phyloP scores from a whole-genome alignment of 331 rosid genomes.

The Prunus yedoensis region DNA sequence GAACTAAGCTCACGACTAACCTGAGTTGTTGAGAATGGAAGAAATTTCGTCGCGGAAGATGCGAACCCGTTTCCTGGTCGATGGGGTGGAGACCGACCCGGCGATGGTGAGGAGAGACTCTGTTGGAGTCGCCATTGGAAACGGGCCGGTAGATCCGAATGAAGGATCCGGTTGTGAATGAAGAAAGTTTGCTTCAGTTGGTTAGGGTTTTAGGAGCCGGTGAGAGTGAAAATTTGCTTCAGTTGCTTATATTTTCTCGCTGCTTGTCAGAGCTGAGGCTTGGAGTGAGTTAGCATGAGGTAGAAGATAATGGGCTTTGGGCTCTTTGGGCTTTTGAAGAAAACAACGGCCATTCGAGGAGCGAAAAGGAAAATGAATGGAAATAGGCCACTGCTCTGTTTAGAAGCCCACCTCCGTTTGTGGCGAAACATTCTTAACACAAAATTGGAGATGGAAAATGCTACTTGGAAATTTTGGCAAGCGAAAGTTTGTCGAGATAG shows the following conservation, averaged over 20 bases:
- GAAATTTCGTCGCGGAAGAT: slow-evolving; percentile 75
- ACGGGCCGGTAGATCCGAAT: slow-evolving; percentile 29
- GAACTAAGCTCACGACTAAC: slow-evolving; percentile 29
- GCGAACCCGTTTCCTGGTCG: slow-evolving; percentile 64
- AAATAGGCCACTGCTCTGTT: too few species aligned
- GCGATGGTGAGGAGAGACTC: slow-evolving; percentile 60
- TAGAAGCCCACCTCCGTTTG: too few species aligned
- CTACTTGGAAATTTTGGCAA: too few species aligned
- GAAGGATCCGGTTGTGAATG: slow-evolving; percentile 21
- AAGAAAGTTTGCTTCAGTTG: not conserved
- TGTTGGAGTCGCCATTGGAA: slow-evolving; percentile 62
- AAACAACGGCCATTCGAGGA: not conserved
- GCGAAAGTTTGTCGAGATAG: too few species aligned
- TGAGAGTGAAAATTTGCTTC: not conserved
- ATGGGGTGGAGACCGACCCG: slow-evolving; percentile 59
- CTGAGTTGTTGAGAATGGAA: slow-evolving; percentile 44
- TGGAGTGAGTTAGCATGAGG: not conserved
- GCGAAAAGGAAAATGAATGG: too few species aligned
- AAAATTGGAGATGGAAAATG: too few species aligned
- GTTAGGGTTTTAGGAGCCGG: slow-evolving; percentile 45
- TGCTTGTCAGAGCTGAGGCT: not conserved
- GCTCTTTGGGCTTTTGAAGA: not conserved
- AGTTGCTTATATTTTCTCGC: not conserved
- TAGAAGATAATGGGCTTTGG: not conserved
- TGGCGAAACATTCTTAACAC: too few species aligned